Conservation (phyloP, 805 yeast species). For the Suhomyces xylopsoci region DNA sequence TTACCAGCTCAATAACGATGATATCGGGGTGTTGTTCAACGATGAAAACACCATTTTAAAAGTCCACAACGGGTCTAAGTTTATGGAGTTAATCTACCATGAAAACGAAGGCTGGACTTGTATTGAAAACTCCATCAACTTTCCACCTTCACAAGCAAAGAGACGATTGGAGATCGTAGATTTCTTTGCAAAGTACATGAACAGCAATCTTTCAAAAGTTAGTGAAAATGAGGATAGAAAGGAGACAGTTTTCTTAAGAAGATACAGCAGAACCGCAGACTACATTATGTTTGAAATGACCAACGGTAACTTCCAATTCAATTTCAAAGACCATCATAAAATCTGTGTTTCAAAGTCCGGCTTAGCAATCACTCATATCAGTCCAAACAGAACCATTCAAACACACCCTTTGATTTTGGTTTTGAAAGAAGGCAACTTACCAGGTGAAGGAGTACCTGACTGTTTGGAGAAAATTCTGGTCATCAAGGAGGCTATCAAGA, state of each 20-base stretch:
- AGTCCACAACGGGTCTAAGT: constrained; percentile 58
- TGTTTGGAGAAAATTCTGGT: constrained; percentile 38
- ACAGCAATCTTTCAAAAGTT: constrained; percentile 78
- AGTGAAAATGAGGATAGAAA: constrained; percentile 61
- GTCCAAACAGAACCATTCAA: constrained; percentile 69
- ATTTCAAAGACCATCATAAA: constrained; percentile 93
- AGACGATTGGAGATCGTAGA: constrained; percentile 83
- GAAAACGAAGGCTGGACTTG: constrained; percentile 47
- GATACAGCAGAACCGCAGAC: constrained; percentile 74
- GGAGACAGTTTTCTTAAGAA: constrained; percentile 72
- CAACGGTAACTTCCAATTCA: constrained; percentile 89
- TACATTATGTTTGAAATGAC: constrained; percentile 91
- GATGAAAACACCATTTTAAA: constrained; percentile 80
- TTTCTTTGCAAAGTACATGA: constrained; percentile 90
- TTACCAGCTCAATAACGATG: constrained; percentile 85
- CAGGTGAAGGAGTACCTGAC: constrained; percentile 38
- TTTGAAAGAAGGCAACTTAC: constrained; percentile 43
- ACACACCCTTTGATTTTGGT: constrained; percentile 55
- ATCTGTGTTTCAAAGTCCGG: constrained; percentile 77
- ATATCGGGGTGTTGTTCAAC: constrained; percentile 86
- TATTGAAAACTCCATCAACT: constrained; percentile 40
- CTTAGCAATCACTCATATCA: constrained; percentile 72
- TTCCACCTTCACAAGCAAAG: constrained; percentile 48
- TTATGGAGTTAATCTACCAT: constrained; percentile 55
- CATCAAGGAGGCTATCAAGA: constrained; percentile 65